These are phyloP conservation scores for Eucalyptus guilfoylei DNA, from an alignment of 345 rosid species.

Conservation along the genomic window DNA sequence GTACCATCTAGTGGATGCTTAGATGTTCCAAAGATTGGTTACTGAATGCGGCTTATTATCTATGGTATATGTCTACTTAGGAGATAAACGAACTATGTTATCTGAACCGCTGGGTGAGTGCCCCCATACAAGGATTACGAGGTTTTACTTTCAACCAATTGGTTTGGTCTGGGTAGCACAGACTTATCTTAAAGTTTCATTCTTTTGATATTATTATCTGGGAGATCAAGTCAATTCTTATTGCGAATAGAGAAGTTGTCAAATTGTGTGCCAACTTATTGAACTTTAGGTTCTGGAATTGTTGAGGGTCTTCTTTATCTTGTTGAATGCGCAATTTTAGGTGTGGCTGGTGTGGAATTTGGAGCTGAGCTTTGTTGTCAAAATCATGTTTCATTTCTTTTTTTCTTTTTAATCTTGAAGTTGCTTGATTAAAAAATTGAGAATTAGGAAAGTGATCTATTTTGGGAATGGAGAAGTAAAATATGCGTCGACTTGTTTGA, in stretches of 20 bases:
- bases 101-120: background rate
- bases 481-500: background rate
- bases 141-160: background rate
- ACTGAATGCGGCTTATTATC: background rate
- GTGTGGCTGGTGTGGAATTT: background rate
- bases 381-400: background rate
- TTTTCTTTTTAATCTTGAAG: background rate
- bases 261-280: background rate
- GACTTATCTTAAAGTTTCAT: background rate
- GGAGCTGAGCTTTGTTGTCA: background rate
- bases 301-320: background rate
- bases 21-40: background rate
- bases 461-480: background rate
- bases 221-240: background rate
- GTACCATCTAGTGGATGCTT: background rate
- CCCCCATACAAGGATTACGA: background rate
- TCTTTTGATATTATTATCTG: background rate
- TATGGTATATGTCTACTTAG: background rate
- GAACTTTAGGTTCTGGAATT: background rate
- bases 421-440: background rate
- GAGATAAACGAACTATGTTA: background rate
- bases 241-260: background rate
- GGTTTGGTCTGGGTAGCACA: background rate
- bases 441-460: background rate
- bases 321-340: background rate